Percentiles rank a stretch among this genome's conserved stretches.
Evolutionary conservation across 2,329 filamentous ascomycete genomes (phyloP).

Genomic region (Aspergillus aculeatus): DNA sequence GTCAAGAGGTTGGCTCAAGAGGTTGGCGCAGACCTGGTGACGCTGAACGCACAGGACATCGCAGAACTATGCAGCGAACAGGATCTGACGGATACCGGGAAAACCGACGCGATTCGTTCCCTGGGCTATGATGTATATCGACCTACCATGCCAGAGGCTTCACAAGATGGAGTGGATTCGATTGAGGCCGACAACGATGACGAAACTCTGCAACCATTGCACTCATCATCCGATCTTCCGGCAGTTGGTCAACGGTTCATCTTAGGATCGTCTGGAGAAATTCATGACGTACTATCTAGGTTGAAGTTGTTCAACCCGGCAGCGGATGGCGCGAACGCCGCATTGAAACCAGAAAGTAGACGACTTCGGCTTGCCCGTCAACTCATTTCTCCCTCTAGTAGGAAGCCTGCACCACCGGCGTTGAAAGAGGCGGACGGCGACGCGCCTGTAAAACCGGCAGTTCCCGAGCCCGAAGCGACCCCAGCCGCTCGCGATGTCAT

Average conservation of each 20-base stretch:
- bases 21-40: constrained; percentile 48
- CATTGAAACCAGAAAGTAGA: constrained; percentile 27
- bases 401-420: constrained; percentile 8
- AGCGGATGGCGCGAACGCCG: constrained; percentile 22
- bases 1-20: constrained; percentile 63
- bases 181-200: constrained; percentile 49
- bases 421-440: constrained; percentile 10
- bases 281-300: constrained; percentile 26
- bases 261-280: constrained; percentile 33
- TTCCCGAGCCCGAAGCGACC: constrained; percentile 13
- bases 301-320: constrained; percentile 33
- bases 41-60: constrained; percentile 48
- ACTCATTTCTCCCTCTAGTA: constrained; percentile 29
- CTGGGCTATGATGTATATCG: constrained; percentile 58
- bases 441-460: constrained; percentile 7
- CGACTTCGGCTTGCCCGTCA: constrained; percentile 38
- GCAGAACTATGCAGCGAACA: constrained; percentile 46
- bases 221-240: constrained; percentile 22
- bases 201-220: constrained; percentile 26
- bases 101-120: constrained; percentile 39
- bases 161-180: constrained; percentile 44
- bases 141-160: constrained; percentile 29
- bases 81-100: constrained; percentile 35
- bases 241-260: constrained; percentile 25
- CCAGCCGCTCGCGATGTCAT: constrained; percentile 54